Conservation (phyloP, 1,284 basidiomycete species). For the Trichosporon sp. region DNA sequence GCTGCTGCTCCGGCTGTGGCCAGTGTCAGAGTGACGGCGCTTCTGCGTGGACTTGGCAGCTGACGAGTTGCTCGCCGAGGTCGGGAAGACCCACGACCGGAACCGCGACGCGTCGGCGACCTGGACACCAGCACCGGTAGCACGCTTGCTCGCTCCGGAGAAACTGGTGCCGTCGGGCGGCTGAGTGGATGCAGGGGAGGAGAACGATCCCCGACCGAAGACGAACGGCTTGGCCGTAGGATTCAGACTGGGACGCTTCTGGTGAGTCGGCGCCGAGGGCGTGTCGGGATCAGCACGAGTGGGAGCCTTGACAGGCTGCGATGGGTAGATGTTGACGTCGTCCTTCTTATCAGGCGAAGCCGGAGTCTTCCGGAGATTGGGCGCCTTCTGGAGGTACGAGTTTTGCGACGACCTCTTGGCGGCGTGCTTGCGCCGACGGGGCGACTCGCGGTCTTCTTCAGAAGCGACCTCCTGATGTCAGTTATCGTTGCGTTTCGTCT, state of each 20-base stretch:
- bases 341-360: slow-evolving; percentile 20
- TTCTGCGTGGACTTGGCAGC: slow-evolving; percentile 7
- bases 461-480: not conserved
- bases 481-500: not conserved
- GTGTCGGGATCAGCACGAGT: not conserved
- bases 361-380: slow-evolving; percentile 19
- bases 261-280: not conserved
- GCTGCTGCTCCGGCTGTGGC: not conserved
- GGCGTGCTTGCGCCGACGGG: slow-evolving; percentile 25
- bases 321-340: slow-evolving; percentile 27
- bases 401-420: slow-evolving; percentile 33
- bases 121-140: not conserved
- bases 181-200: not conserved
- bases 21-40: slow-evolving; percentile 20
- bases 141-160: not conserved
- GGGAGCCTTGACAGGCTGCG: slow-evolving; percentile 21
- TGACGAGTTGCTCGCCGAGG: slow-evolving; percentile 7
- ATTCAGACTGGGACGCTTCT: slow-evolving; percentile 20
- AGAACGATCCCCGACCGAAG: slow-evolving; percentile 1
- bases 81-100: slow-evolving; percentile 31
- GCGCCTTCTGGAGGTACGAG: slow-evolving; percentile 26
- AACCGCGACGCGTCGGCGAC: slow-evolving; percentile 22
- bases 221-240: slow-evolving; percentile 25
- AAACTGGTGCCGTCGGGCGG: not conserved
- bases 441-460: slow-evolving; percentile 13